Conservation (phyloP, 1,284 basidiomycete genomes). For the Puccinia sorghi region DNA sequence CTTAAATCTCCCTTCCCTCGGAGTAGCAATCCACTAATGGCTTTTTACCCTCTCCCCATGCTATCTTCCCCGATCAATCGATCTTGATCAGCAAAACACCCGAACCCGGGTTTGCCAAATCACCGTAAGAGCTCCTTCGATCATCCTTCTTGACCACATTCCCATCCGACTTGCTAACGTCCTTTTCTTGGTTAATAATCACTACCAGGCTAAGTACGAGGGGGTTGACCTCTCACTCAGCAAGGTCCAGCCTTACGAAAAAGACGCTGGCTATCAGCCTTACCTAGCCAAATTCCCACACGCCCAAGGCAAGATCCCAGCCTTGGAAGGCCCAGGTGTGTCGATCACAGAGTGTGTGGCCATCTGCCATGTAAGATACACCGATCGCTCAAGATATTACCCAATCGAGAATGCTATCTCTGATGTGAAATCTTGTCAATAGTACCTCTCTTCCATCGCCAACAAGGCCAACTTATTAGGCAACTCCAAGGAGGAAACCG, state of each 20-base stretch:
- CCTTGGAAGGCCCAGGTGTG: slow-evolving; percentile 41
- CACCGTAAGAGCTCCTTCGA: slow-evolving; percentile 14
- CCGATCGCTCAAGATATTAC: background rate
- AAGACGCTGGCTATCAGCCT: slow-evolving; percentile 21
- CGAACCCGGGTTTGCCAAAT: slow-evolving; percentile 39
- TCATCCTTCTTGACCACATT: background rate
- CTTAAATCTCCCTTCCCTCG: background rate
- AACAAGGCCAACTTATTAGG: slow-evolving; percentile 58
- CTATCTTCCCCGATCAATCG: background rate
- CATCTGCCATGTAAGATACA: slow-evolving; percentile 25
- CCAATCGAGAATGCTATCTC: background rate
- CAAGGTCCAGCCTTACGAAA: slow-evolving; percentile 25
- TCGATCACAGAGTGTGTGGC: slow-evolving; percentile 30
- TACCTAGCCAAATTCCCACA: slow-evolving; percentile 40
- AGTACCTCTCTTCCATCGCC: slow-evolving; percentile 54
- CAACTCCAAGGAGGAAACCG: slow-evolving; percentile 54
- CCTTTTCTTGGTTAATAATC: background rate
- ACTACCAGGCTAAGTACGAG: slow-evolving; percentile 44
- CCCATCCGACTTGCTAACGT: background rate
- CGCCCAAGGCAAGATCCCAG: slow-evolving; percentile 39
- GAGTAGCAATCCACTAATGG: background rate
- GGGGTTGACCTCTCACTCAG: slow-evolving; percentile 19
- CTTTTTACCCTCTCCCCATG: background rate
- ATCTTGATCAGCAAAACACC: slow-evolving; percentile 27
- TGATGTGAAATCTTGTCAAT: background rate